Conservation (phyloP, 2,329 filamentous ascomycete genomes). For the Pestalotiopsis sp. region DNA sequence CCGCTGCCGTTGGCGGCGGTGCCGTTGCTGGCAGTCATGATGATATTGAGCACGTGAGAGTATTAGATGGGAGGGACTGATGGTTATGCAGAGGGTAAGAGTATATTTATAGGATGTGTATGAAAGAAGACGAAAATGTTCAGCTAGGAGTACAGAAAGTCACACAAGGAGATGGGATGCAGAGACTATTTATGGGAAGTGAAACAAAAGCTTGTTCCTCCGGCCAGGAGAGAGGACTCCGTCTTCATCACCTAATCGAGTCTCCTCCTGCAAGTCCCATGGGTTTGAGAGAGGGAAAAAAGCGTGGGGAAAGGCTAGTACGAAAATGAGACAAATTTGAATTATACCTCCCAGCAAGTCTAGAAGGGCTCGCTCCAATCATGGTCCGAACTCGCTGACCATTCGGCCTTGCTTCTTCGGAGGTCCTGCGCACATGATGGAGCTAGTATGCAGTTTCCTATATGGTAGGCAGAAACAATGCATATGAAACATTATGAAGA, state of each 20-base stretch:
- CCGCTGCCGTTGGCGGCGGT: slow-evolving; percentile 25
- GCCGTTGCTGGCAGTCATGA: slow-evolving; percentile 38
- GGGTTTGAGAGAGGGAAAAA: neutral
- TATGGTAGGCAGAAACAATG: neutral
- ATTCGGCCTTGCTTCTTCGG: slow-evolving; percentile 17
- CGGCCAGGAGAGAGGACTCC: neutral
- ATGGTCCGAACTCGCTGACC: slow-evolving; percentile 39
- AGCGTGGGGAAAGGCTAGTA: slow-evolving; percentile 12
- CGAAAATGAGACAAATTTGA: slow-evolving; percentile 13
- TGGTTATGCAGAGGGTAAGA: slow-evolving; percentile 3
- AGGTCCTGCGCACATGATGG: neutral
- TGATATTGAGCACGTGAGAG: slow-evolving; percentile 18
- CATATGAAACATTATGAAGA: neutral
- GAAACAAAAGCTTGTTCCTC: neutral
- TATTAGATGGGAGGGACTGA: slow-evolving; percentile 6
- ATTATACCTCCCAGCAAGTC: slow-evolving; percentile 17
- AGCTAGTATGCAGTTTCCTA: neutral
- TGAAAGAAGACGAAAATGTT: slow-evolving; percentile 17
- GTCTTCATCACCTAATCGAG: slow-evolving; percentile 10
- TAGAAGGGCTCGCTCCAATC: slow-evolving; percentile 36
- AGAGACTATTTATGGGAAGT: slow-evolving; percentile 11
- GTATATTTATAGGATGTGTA: neutral
- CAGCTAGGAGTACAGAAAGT: slow-evolving; percentile 16
- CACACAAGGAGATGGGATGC: slow-evolving; percentile 17
- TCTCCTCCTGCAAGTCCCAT: neutral